Evolutionary conservation across 495 filamentous ascomycete genomes (phyloP).

Genomic region (Penicillium argentinense): DNA sequence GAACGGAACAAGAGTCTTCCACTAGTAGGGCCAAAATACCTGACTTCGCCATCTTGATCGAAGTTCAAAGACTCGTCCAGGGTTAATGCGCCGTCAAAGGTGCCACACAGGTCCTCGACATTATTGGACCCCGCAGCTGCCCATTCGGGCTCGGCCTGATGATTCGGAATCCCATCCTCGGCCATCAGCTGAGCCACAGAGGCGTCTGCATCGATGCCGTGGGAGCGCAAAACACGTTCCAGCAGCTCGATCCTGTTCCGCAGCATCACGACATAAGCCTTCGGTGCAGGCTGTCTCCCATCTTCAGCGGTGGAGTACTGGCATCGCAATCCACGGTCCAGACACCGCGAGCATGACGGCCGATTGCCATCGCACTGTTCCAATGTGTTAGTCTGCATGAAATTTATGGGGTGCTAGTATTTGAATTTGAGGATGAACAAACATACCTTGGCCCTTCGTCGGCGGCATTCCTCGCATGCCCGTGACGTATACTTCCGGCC

Average conservation of each 20-base stretch:
- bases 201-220: conserved; percentile 26
- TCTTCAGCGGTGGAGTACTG: conserved; percentile 28
- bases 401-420: no score
- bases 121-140: conserved; percentile 5
- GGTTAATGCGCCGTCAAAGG: conserved; percentile 27
- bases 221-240: conserved; percentile 19
- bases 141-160: background rate
- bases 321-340: conserved; percentile 24
- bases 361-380: conserved; percentile 24
- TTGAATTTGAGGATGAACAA: background rate
- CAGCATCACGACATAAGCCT: conserved; percentile 31
- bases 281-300: conserved; percentile 29
- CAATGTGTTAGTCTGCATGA: no score
- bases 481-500: conserved; percentile 29
- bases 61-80: conserved; percentile 32
- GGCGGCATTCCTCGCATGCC: conserved; percentile 32
- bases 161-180: conserved; percentile 5
- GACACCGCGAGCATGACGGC: conserved; percentile 30
- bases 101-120: conserved; percentile 23
- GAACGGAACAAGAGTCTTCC: conserved; percentile 25
- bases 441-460: conserved; percentile 29
- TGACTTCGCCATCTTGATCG: conserved; percentile 31
- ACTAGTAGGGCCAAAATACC: conserved; percentile 33
- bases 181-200: conserved; percentile 22
- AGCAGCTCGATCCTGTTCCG: conserved; percentile 25